Percentiles rank a stretch among this genome's conserved stretches.
These are phyloP conservation scores for Nematocida sp. DNA, from an alignment of 371 early-diverging fungal species.

Conservation along the genomic window DNA sequence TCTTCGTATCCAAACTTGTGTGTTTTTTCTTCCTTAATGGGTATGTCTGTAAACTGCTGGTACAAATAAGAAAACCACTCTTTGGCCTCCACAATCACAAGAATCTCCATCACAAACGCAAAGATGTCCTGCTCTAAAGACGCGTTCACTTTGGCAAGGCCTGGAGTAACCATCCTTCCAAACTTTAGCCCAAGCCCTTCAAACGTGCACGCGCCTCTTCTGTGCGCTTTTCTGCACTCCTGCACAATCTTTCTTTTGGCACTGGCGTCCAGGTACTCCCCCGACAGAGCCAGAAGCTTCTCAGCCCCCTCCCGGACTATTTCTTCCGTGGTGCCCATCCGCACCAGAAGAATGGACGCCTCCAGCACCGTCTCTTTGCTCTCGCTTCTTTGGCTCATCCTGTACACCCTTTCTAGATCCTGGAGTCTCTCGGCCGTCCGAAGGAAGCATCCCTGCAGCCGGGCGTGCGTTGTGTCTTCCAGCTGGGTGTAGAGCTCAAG, in stretches of 20 bases:
- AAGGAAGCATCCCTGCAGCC: slow-evolving; percentile 38
- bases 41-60: background rate
- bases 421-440: slow-evolving; percentile 24
- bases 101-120: slow-evolving; percentile 19
- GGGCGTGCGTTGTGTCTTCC: slow-evolving; percentile 27
- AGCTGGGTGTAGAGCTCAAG: slow-evolving; percentile 16
- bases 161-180: slow-evolving; percentile 2
- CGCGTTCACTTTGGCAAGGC: slow-evolving; percentile 25
- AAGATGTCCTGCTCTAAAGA: slow-evolving; percentile 5
- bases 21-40: background rate
- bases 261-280: slow-evolving; percentile 42
- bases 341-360: slow-evolving; percentile 25
- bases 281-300: slow-evolving; percentile 41
- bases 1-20: background rate
- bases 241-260: slow-evolving; percentile 25
- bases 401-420: background rate
- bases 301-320: slow-evolving; percentile 40
- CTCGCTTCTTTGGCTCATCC: slow-evolving; percentile 43
- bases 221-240: slow-evolving; percentile 6
- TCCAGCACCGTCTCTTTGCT: slow-evolving; percentile 28
- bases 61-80: slow-evolving; percentile 33
- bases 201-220: slow-evolving; percentile 34
- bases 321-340: background rate
- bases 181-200: slow-evolving; percentile 23
- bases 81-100: slow-evolving; percentile 33